Conservation (phyloP, 2,329 filamentous ascomycete genomes). For the Fragosphaeria purpurea region DNA sequence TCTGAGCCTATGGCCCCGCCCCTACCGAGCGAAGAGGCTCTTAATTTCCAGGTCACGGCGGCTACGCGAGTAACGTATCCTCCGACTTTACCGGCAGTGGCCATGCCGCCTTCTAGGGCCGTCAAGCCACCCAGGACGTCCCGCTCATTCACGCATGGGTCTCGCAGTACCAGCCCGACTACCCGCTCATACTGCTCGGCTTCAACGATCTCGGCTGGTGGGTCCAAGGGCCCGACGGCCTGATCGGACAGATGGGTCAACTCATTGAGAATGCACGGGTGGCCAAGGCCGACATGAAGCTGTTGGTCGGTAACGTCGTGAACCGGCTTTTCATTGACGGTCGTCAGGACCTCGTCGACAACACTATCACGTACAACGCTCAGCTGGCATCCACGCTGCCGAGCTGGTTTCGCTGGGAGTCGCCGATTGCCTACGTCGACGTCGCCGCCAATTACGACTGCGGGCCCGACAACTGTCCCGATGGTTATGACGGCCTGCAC, state of each 20-base stretch:
- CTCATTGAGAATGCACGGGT: constrained; percentile 18
- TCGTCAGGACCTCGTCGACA: constrained; percentile 8
- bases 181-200: constrained; percentile 2
- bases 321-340: constrained; percentile 12
- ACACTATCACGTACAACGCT: constrained; percentile 13
- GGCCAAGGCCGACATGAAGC: constrained; percentile 13
- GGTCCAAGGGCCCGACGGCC: constrained; percentile 9
- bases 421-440: constrained; percentile 19
- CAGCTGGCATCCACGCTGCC: constrained; percentile 11
- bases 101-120: too few relatives aligned
- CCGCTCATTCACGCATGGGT: too few relatives aligned
- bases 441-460: constrained; percentile 16
- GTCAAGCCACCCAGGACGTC: too few relatives aligned
- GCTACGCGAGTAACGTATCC: constrained; percentile 17
- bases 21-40: too few relatives aligned
- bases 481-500: constrained; percentile 25
- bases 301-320: constrained; percentile 14
- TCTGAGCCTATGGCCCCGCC: too few relatives aligned
- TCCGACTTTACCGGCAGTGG: background rate
- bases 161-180: too few relatives aligned
- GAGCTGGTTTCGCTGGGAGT: constrained; percentile 14
- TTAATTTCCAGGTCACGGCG: constrained; percentile 12
- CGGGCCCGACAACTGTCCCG: constrained; percentile 6
- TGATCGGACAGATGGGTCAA: constrained; percentile 8
- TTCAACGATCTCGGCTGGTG: constrained; percentile 19